A percentile compares a stretch with the other conserved stretches of the same genome.
Evolutionary conservation across 2,329 filamentous ascomycete species (phyloP).

Genomic region (Corniculantispora saksenae): DNA sequence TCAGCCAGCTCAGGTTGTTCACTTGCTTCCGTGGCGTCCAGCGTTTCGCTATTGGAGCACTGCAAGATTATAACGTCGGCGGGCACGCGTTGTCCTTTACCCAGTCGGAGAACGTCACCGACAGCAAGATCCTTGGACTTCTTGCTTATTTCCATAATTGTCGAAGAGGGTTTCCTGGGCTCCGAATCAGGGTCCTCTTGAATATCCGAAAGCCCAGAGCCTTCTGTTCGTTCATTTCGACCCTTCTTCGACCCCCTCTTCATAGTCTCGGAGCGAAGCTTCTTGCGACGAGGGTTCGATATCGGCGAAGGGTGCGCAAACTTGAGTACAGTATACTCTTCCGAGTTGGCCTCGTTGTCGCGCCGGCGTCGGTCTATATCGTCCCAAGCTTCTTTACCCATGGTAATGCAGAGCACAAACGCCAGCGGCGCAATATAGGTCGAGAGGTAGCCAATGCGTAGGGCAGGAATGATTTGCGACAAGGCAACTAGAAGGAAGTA

Average conservation of each 20-base stretch:
- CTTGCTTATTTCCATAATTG: constrained; percentile 68
- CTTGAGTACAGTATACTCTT: constrained; percentile 76
- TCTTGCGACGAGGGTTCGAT: constrained; percentile 41
- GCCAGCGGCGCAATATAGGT: constrained; percentile 92
- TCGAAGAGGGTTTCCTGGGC: constrained; percentile 50
- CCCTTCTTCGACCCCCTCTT: constrained; percentile 34
- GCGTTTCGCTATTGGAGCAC: constrained; percentile 65
- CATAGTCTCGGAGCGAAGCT: constrained; percentile 40
- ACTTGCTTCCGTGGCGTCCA: constrained; percentile 32
- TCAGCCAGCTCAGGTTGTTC: constrained; percentile 38
- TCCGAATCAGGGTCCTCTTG: constrained; percentile 66
- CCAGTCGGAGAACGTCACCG: constrained; percentile 90
- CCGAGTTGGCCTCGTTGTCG: constrained; percentile 92
- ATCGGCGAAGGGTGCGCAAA: constrained; percentile 61
- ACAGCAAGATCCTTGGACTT: constrained; percentile 89
- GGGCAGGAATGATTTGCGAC: constrained; percentile 84
- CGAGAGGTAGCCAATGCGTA: constrained; percentile 90
- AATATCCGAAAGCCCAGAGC: constrained; percentile 59
- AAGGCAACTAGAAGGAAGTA: constrained; percentile 95
- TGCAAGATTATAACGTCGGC: constrained; percentile 93
- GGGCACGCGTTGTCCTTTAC: constrained; percentile 89
- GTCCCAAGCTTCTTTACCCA: constrained; percentile 94
- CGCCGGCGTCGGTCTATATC: constrained; percentile 83
- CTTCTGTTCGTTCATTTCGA: constrained; percentile 34
- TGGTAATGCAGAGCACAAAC: constrained; percentile 87